A percentile compares a stretch with the other conserved stretches of the same genome.
Evolutionary conservation across 345 rosid species (phyloP).

Genomic region (Triadica sebifera): DNA sequence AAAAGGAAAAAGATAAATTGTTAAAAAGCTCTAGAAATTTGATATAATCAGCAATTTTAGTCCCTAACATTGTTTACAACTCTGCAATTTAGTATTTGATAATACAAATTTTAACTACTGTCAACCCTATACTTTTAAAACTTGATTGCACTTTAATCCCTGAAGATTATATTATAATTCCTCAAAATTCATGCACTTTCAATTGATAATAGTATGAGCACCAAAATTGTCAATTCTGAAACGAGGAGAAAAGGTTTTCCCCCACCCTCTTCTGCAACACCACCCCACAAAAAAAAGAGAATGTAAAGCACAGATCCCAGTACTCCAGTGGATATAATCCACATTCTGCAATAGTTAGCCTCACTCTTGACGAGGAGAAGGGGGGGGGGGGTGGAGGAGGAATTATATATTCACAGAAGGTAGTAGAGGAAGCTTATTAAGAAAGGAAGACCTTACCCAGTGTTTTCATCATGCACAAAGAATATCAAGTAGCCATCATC

Average conservation of each 20-base stretch:
- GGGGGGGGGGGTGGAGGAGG: no score
- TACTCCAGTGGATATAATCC: not conserved
- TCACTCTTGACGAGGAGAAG: not conserved
- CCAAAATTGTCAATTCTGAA: no score
- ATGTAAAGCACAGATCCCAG: not conserved
- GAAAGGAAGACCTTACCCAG: conserved; percentile 47
- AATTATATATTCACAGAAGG: conserved; percentile 3
- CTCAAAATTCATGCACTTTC: no score
- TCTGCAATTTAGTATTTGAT: not conserved
- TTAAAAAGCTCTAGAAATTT: no score
- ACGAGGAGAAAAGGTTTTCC: no score
- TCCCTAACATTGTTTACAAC: no score
- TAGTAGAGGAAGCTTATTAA: not conserved
- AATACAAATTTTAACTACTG: not conserved
- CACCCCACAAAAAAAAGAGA: not conserved
- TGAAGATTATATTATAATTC: not conserved
- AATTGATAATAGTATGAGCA: no score
- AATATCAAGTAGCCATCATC: conserved; percentile 89
- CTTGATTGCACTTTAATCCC: not conserved
- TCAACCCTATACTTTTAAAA: no score
- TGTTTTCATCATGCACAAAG: conserved; percentile 82
- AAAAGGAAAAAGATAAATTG: not conserved
- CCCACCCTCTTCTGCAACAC: no score
- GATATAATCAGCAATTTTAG: no score
- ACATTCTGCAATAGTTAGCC: not conserved